Evolutionary conservation across 2,329 filamentous ascomycete species (phyloP).

Genomic region (Calcarisporium arbuscula): DNA sequence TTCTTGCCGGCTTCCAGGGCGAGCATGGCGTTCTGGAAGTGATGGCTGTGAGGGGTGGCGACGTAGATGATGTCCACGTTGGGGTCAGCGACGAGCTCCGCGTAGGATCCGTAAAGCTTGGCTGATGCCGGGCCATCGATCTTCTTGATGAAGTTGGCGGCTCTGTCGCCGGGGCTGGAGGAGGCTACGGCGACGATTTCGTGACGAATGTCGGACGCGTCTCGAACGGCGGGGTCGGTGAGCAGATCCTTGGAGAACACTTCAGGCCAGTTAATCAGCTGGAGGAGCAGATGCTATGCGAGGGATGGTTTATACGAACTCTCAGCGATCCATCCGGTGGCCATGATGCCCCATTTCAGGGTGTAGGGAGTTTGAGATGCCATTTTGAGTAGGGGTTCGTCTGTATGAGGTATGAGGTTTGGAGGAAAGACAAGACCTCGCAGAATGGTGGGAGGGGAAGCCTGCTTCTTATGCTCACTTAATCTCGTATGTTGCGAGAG

Average conservation of each 20-base stretch:
- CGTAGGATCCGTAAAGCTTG: constrained; percentile 73
- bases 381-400: constrained; percentile 23
- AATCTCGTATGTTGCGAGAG: no score
- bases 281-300: no score
- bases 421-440: neutral
- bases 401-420: neutral
- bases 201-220: constrained; percentile 67
- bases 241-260: constrained; percentile 74
- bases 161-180: constrained; percentile 63
- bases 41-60: constrained; percentile 85
- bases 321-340: constrained; percentile 53
- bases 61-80: constrained; percentile 84
- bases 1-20: constrained; percentile 78
- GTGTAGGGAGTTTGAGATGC: constrained; percentile 36
- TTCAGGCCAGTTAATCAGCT: constrained; percentile 20
- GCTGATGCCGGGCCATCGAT: constrained; percentile 62
- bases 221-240: constrained; percentile 62
- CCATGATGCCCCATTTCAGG: constrained; percentile 54
- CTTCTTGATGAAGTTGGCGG: constrained; percentile 65
- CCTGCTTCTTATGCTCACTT: no score
- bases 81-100: constrained; percentile 70
- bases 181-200: constrained; percentile 74
- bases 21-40: constrained; percentile 88
- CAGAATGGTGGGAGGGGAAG: no score
- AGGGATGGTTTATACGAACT: constrained; percentile 30